Base-by-base conservation (phyloP, 768 basidiomycete species). In the Tephrocybe rancida region DNA sequence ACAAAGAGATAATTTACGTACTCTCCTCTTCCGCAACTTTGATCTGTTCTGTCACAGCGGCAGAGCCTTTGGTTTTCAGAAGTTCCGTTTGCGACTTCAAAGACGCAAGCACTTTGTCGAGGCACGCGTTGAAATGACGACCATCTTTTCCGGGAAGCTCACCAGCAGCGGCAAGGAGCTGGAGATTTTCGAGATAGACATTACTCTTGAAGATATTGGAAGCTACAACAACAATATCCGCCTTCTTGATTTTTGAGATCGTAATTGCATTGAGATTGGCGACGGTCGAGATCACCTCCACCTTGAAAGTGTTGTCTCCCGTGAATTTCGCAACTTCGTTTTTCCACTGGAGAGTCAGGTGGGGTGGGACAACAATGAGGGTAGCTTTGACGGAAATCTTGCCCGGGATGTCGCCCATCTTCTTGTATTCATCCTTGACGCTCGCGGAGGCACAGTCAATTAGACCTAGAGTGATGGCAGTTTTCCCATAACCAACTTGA, bases 401-500 rank as follows among this genome's bases (percentile, higher is more conserved):
- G 48, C 92, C 88, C 1, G 76, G 64, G 7, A 79, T 62, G n/a
- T 64, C 66, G 9, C 74, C 71, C 55, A 77, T 73, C 47, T 79
- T 74, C 25, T 76, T 67, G 57, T 88, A 84, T 57, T 90, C 88
- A 55, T 80, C 73, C 50, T 74, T 69, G 44, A 87, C 82, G 16
- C 70, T 70, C 59, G 82, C 78, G 18, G 74, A 70, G 19, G 85
- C 77, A 63, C 87, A 86, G 62, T 93, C 90, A 57, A 97, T 88
- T 54, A 98, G 79, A 18, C 88, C 95, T 25, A 98, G 80, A 2
- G 92, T 94, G 59, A 97, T 95, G 19, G 94, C 95, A 0, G 95
- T 98, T 73, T 98, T 98, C 16, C 95, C 95, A 64, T 98, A 98
- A 46, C 95, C 95, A 55, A 98, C 95, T 73, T 95, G 89, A 63